A percentile compares a stretch with the other conserved stretches of the same genome.
Conservation (phyloP, 2,329 filamentous ascomycete species). For the Fusarium camptoceras region DNA sequence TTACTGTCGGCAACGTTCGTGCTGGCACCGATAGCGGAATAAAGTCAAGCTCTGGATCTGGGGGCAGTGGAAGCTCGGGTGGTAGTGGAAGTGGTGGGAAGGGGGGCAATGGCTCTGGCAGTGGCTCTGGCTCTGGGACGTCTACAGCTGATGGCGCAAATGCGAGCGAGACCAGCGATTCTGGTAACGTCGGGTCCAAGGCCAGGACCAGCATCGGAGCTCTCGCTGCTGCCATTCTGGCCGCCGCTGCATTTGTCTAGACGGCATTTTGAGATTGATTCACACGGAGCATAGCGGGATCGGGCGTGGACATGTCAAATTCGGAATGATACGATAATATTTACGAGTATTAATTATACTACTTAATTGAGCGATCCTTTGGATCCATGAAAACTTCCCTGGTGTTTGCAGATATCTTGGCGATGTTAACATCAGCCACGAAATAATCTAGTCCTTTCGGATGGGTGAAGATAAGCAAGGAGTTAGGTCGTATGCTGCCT, state of each 20-base stretch:
- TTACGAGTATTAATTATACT: conserved; percentile 7
- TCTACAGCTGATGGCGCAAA: conserved; percentile 10
- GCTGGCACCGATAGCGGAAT: conserved; percentile 25
- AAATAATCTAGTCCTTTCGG: not conserved
- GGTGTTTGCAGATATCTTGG: accelerated
- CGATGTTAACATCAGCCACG: not conserved
- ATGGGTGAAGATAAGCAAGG: not conserved
- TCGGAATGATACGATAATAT: conserved; percentile 8
- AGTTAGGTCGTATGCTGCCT: not conserved
- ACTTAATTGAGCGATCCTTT: not conserved
- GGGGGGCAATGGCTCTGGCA: not conserved
- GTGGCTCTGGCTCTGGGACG: conserved; percentile 4
- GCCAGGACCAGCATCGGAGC: conserved; percentile 12
- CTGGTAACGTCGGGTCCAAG: conserved; percentile 23
- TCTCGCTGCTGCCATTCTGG: conserved; percentile 21
- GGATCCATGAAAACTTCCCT: not conserved
- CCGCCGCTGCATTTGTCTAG: conserved; percentile 13
- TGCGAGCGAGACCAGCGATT: conserved; percentile 14
- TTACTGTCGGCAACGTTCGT: conserved; percentile 29
- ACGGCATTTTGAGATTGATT: too few species aligned
- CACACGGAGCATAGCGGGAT: conserved; percentile 1
- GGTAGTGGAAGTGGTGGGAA: conserved; percentile 1
- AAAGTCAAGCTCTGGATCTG: conserved; percentile 23
- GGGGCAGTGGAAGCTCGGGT: conserved; percentile 12
- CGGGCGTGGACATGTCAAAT: not conserved